Evolutionary conservation across 164 flowering plant genomes (phyloP), one percentile per base, ranked within the genome.

Genomic region (Sextonia rubra): DNA sequence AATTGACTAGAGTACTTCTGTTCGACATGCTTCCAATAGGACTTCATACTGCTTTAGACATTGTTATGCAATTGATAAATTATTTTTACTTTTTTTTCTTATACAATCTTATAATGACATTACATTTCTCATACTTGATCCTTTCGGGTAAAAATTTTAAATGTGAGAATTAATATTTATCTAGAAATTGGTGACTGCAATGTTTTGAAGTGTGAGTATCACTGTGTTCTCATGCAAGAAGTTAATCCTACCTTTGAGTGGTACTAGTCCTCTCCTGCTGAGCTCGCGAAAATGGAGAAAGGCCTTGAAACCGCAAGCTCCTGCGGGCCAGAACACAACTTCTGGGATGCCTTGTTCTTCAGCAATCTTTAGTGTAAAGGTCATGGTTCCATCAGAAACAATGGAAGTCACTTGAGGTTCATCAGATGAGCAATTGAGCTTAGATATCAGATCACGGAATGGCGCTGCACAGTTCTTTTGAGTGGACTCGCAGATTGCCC

Each of bases 361-460:
- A 18, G 84, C 89, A 18, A 83, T 88, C 23, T 68, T 15, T 0
- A 77, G 55, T 0, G 79, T 81, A 24, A 83, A 85, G 66, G 79
- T 77, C 89, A 86, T 83, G 55, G 80, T 64, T 4, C 88, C 89
- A 69, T 86, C 89, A 0, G 87, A 70, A 12, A 88, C 52, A 11
- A 88, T 75, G 66, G 85, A 83, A 17, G 71, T 74, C 1, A 88
- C 81, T 0, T 48, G 79, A 25, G 92, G 90, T 25, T 73, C 76
- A 1, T 65, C 79, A 0, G 60, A 15, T 5, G 75, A 23, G 0
- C 62, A 73, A 49, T 80, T 83, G 17, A 85, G 76, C 80, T 60
- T 75, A 0, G 9, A 2, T 24, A 85, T n/a, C 2, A 87, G 79
- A 47, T 80, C 78, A 1, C 60, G 32, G 8, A 82, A 77, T 5